These are phyloP conservation scores for Chlorella sp. DNA, from an alignment of 139 green algal species.

Conservation along the genomic window DNA sequence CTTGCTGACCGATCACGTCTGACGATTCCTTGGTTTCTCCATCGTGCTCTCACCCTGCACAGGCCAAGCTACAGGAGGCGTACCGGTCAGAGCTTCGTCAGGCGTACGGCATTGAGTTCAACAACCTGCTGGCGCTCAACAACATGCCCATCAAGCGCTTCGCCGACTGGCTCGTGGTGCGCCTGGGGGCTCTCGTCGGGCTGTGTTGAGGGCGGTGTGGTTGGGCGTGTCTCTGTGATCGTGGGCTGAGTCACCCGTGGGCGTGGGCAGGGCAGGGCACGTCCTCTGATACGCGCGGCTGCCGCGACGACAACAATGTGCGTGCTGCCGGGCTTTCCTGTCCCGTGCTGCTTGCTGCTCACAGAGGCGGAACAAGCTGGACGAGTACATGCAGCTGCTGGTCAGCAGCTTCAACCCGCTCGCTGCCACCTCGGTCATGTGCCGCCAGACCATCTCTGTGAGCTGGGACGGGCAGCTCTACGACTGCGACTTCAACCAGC, in stretches of 20 bases:
- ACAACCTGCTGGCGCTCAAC: conserved; percentile 86
- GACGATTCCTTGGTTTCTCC: too few species aligned
- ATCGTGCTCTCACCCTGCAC: too few species aligned
- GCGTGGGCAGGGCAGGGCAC: too few species aligned
- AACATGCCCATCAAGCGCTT: conserved; percentile 99
- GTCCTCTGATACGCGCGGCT: too few species aligned
- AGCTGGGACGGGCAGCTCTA: conserved; percentile 87
- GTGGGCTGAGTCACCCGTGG: too few species aligned
- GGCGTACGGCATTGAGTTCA: conserved; percentile 82
- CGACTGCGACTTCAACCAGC: conserved; percentile 99
- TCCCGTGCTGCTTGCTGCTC: too few species aligned
- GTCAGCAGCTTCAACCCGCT: conserved; percentile 83
- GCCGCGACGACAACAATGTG: too few species aligned
- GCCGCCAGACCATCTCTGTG: conserved; percentile 77
- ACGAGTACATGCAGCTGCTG: conserved; percentile 88
- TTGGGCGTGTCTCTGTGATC: too few species aligned
- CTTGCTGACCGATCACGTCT: too few species aligned
- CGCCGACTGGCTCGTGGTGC: conserved; percentile 68
- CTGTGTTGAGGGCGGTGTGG: too few species aligned
- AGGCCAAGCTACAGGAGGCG: conserved; percentile 52
- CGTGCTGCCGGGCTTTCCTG: too few species aligned
- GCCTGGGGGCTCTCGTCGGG: too few species aligned
- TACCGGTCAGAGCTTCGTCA: conserved; percentile 49
- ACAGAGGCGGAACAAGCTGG: conserved; percentile 15
- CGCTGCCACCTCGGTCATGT: conserved; percentile 67